A percentile compares a stretch with the other conserved stretches of the same genome.
Evolutionary conservation across 2,329 filamentous ascomycete genomes (phyloP).

Genomic region (Alternaria gansuensis): DNA sequence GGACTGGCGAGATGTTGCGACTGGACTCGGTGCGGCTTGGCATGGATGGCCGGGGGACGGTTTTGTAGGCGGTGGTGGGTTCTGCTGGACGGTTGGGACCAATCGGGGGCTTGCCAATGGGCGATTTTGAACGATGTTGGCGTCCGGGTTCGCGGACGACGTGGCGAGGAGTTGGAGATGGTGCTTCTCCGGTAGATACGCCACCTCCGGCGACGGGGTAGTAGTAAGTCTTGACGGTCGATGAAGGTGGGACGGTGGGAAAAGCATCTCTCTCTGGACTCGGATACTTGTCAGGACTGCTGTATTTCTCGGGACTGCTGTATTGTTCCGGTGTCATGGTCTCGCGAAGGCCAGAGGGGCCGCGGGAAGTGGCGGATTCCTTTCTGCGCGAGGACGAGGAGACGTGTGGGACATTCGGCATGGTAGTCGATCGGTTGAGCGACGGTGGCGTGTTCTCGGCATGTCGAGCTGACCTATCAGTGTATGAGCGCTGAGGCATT

Average conservation of each 20-base stretch:
- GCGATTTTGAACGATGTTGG: conserved; percentile 41
- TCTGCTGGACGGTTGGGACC: conserved; percentile 43
- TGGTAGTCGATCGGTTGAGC: conserved; percentile 56
- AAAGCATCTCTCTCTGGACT: conserved; percentile 35
- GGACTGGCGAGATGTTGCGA: conserved; percentile 37
- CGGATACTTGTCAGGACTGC: not conserved
- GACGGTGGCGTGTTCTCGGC: conserved; percentile 48
- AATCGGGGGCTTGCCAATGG: conserved; percentile 46
- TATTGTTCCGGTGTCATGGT: conserved; percentile 38
- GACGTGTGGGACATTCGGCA: conserved; percentile 42
- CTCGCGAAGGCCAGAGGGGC: conserved; percentile 44
- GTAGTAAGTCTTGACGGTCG: conserved; percentile 36
- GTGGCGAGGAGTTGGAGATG: conserved; percentile 41
- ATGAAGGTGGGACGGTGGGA: conserved; percentile 33
- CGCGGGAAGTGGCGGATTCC: conserved; percentile 30
- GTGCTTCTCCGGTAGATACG: conserved; percentile 35
- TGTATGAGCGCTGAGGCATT: conserved; percentile 46
- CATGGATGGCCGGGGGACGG: conserved; percentile 27
- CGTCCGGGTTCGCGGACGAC: conserved; percentile 46
- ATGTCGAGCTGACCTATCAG: conserved; percentile 36
- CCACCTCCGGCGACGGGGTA: conserved; percentile 40
- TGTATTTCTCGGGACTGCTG: conserved; percentile 33
- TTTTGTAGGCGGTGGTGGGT: conserved; percentile 22
- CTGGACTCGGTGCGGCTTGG: conserved; percentile 35
- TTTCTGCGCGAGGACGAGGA: conserved; percentile 42